Evolutionary conservation across 2,329 filamentous ascomycete genomes (phyloP).

Genomic region (Venturia pyrina): DNA sequence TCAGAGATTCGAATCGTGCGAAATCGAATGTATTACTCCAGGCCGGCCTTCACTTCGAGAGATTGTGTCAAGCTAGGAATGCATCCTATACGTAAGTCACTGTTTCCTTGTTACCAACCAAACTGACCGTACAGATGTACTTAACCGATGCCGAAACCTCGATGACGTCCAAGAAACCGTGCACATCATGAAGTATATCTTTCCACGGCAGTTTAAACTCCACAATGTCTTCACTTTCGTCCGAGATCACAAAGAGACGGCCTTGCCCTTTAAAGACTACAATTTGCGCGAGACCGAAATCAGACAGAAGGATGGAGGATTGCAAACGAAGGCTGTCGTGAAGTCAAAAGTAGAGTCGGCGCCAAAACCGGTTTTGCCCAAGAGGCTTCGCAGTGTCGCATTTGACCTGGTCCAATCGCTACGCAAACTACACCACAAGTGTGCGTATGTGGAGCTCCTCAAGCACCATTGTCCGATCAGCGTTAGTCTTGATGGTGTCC

Average conservation of each 20-base stretch:
- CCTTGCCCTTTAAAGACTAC: slow-evolving; percentile 73
- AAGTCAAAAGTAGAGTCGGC: slow-evolving; percentile 29
- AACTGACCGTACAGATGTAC: slow-evolving; percentile 50
- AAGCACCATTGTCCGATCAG: slow-evolving; percentile 57
- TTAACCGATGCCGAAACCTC: slow-evolving; percentile 57
- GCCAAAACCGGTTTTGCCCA: slow-evolving; percentile 40
- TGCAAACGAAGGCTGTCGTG: slow-evolving; percentile 18
- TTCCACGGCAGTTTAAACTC: slow-evolving; percentile 79
- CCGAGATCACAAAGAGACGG: slow-evolving; percentile 54
- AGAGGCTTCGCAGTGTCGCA: slow-evolving; percentile 55
- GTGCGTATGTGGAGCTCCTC: slow-evolving; percentile 70
- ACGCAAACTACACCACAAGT: slow-evolving; percentile 60
- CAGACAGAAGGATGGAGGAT: slow-evolving; percentile 19
- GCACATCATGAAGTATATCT: slow-evolving; percentile 83
- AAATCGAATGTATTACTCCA: slow-evolving; percentile 78
- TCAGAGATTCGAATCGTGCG: slow-evolving; percentile 66
- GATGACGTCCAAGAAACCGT: slow-evolving; percentile 45
- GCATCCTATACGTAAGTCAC: slow-evolving; percentile 63
- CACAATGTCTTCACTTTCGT: slow-evolving; percentile 83
- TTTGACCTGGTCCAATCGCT: slow-evolving; percentile 54
- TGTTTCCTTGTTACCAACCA: not conserved
- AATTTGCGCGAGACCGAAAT: slow-evolving; percentile 80
- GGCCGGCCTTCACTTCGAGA: slow-evolving; percentile 57
- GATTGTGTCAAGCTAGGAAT: slow-evolving; percentile 64
- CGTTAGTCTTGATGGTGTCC: not conserved